These are phyloP conservation scores for Talaromyces sp. DNA, from an alignment of 2,329 filamentous ascomycete genomes.

Conservation along the genomic window DNA sequence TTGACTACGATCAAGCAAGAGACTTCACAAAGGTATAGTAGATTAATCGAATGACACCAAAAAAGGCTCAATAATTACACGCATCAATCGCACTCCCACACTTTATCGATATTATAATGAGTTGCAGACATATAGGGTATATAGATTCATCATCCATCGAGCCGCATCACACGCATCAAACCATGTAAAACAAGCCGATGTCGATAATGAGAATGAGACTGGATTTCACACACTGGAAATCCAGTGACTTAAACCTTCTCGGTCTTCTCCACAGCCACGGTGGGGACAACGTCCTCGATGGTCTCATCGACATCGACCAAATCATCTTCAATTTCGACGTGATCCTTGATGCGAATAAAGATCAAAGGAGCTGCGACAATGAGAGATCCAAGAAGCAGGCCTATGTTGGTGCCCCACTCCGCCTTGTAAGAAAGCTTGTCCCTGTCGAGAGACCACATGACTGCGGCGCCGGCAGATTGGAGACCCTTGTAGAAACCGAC, in stretches of 20 bases:
- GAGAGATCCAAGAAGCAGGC: conserved; percentile 56
- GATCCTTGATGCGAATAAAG: conserved; percentile 71
- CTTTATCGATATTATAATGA: not conserved
- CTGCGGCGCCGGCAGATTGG: conserved; percentile 71
- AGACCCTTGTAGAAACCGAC: conserved; percentile 80
- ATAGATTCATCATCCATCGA: not conserved
- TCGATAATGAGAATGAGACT: not conserved
- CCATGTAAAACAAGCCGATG: not conserved
- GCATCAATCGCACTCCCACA: not conserved
- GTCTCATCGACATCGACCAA: conserved; percentile 79
- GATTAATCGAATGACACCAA: not conserved
- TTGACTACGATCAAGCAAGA: too few relatives aligned
- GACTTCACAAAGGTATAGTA: not conserved
- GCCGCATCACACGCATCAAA: not conserved
- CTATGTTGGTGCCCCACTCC: conserved; percentile 69
- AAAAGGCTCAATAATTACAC: not conserved
- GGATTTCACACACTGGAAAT: not conserved
- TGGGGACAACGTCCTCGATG: conserved; percentile 60
- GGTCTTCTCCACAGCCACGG: not conserved
- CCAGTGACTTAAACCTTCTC: not conserved
- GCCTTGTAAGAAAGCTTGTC: conserved; percentile 57
- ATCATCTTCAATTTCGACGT: conserved; percentile 71
- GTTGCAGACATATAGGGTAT: not conserved
- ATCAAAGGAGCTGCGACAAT: conserved; percentile 73
- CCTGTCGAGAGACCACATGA: conserved; percentile 46